Base-by-base conservation (phyloP, 1,139 yeast genomes). In the Geotrichum europaeum region DNA sequence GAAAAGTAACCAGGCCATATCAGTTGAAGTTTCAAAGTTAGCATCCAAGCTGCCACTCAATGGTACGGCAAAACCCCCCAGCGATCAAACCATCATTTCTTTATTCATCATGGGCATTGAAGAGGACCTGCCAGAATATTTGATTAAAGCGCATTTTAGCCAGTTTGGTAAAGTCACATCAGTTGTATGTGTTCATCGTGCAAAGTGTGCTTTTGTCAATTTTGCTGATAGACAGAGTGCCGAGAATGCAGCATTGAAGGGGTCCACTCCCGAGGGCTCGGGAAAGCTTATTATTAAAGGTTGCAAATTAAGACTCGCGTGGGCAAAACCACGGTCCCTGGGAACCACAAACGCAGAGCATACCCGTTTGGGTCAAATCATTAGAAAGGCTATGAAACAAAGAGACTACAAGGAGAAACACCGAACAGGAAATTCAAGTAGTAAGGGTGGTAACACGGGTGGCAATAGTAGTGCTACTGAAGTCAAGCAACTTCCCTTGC, bases 21-120 rank as follows among this genome's bases (percentile, higher is more conserved):
- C 73, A 10, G 74, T 73, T 0, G 86, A 83, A 51, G 74, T 85
- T 0, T 72, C 81, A 13, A 82, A 79, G 65, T 68, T 84, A 1
- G 73, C 84, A 22, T 73, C 82, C 36, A 81, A 79, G 65, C 74
- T 87, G 13, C 94, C 94, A 0, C 80, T 87, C 64, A 66, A 65
- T 57, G 89, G 89, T 0, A 76, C 78, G 20, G 67, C 84, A 2
- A 64, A 65, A 1, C 69, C 73, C 0, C 85, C 85, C 1, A 70
- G 72, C 25, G 82, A 83, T 64, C 60, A 68, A 3, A 69, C 72
- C 0, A 66, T 81, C 25, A 78, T 79, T 52, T 79, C 90, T 0
- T 79, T 89, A 57, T 88, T 89, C 70, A 71, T 89, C n/a, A 86
- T 85, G 73, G 96, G 96, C 0, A 76, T 88, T 28, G 83, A 80